Conservation (phyloP, 176 grass and related monocot genomes). For the Typha latifolia region DNA sequence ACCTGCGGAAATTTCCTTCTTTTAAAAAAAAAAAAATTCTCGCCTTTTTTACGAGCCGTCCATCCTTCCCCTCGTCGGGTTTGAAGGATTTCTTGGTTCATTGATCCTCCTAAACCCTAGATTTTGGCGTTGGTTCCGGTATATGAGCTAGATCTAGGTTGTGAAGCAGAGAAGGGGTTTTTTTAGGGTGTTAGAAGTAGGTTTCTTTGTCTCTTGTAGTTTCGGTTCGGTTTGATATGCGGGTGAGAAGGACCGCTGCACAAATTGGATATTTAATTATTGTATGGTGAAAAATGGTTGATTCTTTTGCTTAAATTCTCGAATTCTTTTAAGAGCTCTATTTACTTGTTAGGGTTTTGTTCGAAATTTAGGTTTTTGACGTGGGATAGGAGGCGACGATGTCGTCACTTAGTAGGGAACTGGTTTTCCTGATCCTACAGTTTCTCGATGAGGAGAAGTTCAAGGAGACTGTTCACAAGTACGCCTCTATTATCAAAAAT, state of each 20-base stretch:
- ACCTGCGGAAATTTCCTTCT: background rate
- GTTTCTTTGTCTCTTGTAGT: background rate
- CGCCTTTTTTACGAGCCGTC: background rate
- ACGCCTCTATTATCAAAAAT: background rate
- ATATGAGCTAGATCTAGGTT: background rate
- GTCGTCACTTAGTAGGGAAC: conserved; percentile 43
- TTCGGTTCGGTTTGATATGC: background rate
- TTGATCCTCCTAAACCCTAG: background rate
- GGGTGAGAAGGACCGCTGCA: background rate
- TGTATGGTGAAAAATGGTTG: background rate
- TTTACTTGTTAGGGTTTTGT: background rate
- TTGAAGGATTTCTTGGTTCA: background rate
- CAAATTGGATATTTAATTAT: background rate
- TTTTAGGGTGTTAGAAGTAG: background rate
- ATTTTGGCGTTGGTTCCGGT: background rate
- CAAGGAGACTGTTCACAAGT: conserved; percentile 41
- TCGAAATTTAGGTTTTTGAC: background rate
- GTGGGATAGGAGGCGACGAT: conserved; percentile 18
- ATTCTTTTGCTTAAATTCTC: background rate
- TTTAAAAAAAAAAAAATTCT: background rate
- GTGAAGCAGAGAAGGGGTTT: background rate
- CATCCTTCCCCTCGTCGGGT: background rate
- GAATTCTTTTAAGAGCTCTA: background rate
- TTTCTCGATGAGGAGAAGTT: conserved; percentile 47
- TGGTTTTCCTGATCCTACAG: conserved; percentile 43